phyloP scores from a whole-genome alignment of 2,329 filamentous ascomycete genomes.

The Apiospora arundinis region DNA sequence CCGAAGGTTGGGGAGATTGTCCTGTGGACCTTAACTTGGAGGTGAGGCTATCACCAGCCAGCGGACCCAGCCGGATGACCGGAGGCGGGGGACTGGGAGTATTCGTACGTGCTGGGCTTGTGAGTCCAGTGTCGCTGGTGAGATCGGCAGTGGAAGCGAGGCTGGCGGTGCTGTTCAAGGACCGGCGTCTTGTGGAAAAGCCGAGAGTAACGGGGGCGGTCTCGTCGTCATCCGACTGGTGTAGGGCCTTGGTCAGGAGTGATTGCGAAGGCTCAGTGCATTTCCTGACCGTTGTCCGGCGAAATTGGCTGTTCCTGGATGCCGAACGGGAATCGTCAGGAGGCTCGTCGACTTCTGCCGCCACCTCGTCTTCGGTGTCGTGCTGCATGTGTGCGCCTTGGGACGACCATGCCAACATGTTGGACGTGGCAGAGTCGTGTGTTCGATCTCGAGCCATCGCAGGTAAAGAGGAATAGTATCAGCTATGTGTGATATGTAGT shows the following conservation, averaged over 20 bases:
- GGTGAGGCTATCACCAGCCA: constrained; percentile 41
- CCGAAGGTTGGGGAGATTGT: constrained; percentile 35
- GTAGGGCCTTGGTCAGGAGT: constrained; percentile 84
- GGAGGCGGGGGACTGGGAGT: constrained; percentile 88
- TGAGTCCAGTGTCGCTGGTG: constrained; percentile 92
- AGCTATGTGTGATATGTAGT: neutral
- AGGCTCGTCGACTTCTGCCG: constrained; percentile 85
- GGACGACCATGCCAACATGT: constrained; percentile 53
- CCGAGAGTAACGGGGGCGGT: constrained; percentile 45
- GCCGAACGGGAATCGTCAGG: constrained; percentile 64
- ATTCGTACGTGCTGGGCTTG: constrained; percentile 85
- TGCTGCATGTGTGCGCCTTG: constrained; percentile 51
- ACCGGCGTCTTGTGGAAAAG: constrained; percentile 58
- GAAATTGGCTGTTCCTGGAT: constrained; percentile 47
- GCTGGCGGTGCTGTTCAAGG: constrained; percentile 81
- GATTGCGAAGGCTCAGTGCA: constrained; percentile 72
- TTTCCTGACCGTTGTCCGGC: constrained; percentile 54
- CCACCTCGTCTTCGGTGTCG: constrained; percentile 64
- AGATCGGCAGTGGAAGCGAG: constrained; percentile 85
- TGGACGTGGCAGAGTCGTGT: constrained; percentile 47
- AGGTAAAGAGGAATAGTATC: neutral
- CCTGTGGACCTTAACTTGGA: constrained; percentile 36
- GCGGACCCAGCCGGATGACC: constrained; percentile 55
- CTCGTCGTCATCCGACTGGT: constrained; percentile 65
- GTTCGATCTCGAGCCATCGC: constrained; percentile 45